Evolutionary conservation across 768 basidiomycete genomes (phyloP).

Genomic region (Pholiota microspora): DNA sequence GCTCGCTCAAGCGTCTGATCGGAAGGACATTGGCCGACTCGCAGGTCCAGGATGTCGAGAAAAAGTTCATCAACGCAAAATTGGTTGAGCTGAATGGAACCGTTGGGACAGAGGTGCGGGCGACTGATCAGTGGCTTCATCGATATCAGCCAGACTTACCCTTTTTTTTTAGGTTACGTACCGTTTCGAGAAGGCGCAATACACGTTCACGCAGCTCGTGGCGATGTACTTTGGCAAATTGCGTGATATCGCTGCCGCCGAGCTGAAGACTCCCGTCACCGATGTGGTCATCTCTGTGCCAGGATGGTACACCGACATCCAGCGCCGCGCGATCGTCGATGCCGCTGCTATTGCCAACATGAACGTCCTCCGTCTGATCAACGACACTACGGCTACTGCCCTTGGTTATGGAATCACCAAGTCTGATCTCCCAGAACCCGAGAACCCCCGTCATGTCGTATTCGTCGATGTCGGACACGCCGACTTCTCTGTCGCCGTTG

Average conservation of each 20-base stretch:
- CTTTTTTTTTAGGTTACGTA: slow-evolving; percentile 69
- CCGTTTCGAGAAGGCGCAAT: slow-evolving; percentile 74
- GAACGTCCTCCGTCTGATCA: slow-evolving; percentile 92
- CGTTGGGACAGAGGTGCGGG: slow-evolving; percentile 85
- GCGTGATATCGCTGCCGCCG: slow-evolving; percentile 79
- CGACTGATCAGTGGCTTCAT: slow-evolving; percentile 9
- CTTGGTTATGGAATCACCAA: slow-evolving; percentile 99
- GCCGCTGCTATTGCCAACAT: slow-evolving; percentile 89
- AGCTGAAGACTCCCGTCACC: slow-evolving; percentile 83
- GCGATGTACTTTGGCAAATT: slow-evolving; percentile 90
- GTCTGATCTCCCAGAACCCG: slow-evolving; percentile 86
- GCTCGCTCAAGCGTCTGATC: slow-evolving; percentile 86
- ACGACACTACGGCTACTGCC: slow-evolving; percentile 94
- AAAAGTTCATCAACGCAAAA: slow-evolving; percentile 86
- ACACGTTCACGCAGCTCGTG: slow-evolving; percentile 90
- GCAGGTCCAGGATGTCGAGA: slow-evolving; percentile 82
- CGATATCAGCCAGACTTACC: background rate
- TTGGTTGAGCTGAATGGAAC: slow-evolving; percentile 83
- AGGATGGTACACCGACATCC: slow-evolving; percentile 94
- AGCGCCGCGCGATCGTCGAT: slow-evolving; percentile 86
- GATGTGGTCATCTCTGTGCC: slow-evolving; percentile 97
- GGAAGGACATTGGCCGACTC: slow-evolving; percentile 79
- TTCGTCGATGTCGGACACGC: slow-evolving; percentile 98
- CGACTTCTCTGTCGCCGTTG: slow-evolving; percentile 79
- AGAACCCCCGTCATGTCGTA: slow-evolving; percentile 80